These are phyloP conservation scores for Panellus pusillus DNA, from an alignment of 768 basidiomycete genomes.

Conservation along the genomic window DNA sequence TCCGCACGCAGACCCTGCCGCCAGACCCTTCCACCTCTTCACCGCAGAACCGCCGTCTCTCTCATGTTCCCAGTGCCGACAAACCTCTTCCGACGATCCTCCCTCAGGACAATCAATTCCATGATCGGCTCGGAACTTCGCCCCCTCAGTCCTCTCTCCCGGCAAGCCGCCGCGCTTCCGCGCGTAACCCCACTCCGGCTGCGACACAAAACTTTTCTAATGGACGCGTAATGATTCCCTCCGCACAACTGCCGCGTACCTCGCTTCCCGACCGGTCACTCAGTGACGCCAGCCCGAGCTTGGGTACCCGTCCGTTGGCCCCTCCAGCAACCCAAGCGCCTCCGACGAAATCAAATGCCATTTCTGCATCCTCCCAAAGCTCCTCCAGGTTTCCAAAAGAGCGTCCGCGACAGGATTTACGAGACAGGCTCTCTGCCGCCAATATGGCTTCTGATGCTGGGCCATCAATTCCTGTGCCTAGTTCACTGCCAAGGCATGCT, in stretches of 20 bases:
- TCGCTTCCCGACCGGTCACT: neutral
- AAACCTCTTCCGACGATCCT: constrained; percentile 19
- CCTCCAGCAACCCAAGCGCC: constrained; percentile 8
- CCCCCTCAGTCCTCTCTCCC: constrained; percentile 21
- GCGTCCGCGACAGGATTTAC: constrained; percentile 12
- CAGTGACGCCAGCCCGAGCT: constrained; percentile 2
- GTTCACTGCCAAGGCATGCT: constrained; percentile 12
- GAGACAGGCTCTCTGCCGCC: constrained; percentile 13
- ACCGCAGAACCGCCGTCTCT: constrained; percentile 17
- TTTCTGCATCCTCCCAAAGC: constrained; percentile 1
- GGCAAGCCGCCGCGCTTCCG: constrained; percentile 19
- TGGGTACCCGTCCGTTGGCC: constrained; percentile 2
- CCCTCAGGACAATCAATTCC: neutral
- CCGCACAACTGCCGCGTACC: constrained; percentile 15
- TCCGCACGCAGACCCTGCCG: constrained; percentile 9
- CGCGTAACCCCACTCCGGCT: constrained; percentile 7
- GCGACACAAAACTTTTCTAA: constrained; percentile 15
- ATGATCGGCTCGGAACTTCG: constrained; percentile 18
- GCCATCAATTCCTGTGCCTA: constrained; percentile 13
- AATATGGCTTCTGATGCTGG: constrained; percentile 6
- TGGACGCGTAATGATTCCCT: constrained; percentile 9
- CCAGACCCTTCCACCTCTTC: neutral
- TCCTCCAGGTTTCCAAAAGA: constrained; percentile 15
- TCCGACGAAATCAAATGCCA: neutral
- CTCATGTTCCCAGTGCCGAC: constrained; percentile 10